phyloP scores from a whole-genome alignment of 208 protist species.

The Leishmania turanica region DNA sequence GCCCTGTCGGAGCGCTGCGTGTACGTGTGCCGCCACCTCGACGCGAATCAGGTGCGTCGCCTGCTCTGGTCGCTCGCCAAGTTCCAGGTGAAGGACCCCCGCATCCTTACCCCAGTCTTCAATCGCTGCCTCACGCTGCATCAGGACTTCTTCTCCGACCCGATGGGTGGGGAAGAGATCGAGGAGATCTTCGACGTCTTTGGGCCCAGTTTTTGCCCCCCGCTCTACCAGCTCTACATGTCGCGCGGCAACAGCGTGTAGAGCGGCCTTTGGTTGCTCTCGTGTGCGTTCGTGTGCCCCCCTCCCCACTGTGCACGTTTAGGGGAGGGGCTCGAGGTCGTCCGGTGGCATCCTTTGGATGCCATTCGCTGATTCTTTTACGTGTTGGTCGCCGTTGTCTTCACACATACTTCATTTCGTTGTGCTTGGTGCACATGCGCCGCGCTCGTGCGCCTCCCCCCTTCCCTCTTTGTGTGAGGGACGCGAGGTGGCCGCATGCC shows the following conservation, averaged over 20 bases:
- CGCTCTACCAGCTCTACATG: slow-evolving; percentile 90
- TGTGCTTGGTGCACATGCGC: background rate
- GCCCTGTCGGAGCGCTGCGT: slow-evolving; percentile 88
- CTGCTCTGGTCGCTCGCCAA: slow-evolving; percentile 91
- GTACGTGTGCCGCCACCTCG: slow-evolving; percentile 80
- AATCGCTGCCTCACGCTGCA: slow-evolving; percentile 91
- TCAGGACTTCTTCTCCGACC: slow-evolving; percentile 90
- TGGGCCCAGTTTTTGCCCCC: slow-evolving; percentile 82
- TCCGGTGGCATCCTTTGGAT: background rate
- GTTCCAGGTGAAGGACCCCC: slow-evolving; percentile 86
- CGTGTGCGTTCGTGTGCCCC: background rate
- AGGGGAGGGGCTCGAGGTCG: background rate
- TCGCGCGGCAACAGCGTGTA: slow-evolving; percentile 58
- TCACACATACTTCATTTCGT: slow-evolving; percentile 1
- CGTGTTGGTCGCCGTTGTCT: slow-evolving; percentile 1
- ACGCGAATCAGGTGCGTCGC: slow-evolving; percentile 78
- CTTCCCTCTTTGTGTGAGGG: slow-evolving; percentile 1
- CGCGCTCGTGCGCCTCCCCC: background rate
- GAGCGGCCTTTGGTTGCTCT: background rate
- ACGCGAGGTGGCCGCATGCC: background rate
- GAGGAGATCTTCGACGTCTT: slow-evolving; percentile 92
- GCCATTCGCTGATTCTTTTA: background rate
- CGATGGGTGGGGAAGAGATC: slow-evolving; percentile 90
- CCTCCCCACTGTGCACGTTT: background rate
- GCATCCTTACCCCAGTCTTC: slow-evolving; percentile 80